These are phyloP conservation scores for Psilocybe sp. DNA, from an alignment of 768 basidiomycete species.

Conservation along the genomic window DNA sequence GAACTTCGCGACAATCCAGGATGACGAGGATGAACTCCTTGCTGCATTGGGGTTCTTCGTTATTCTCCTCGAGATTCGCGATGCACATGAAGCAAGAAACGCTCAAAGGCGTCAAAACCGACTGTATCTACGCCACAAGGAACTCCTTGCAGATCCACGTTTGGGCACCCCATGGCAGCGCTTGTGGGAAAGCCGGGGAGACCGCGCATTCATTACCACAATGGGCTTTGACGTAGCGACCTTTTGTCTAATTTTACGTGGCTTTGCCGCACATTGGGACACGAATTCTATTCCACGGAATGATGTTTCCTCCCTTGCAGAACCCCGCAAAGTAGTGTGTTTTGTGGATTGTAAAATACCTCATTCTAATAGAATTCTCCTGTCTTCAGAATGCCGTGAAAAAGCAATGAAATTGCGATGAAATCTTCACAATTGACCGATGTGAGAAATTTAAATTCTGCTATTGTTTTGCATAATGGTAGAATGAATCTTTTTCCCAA, in stretches of 20 bases:
- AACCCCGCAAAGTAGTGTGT: too few species aligned
- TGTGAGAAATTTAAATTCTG: too few species aligned
- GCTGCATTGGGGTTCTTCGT: too few species aligned
- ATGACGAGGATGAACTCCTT: too few species aligned
- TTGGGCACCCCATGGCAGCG: conserved; percentile 30
- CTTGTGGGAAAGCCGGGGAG: conserved; percentile 23
- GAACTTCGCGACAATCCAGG: too few species aligned
- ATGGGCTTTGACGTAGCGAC: conserved; percentile 24
- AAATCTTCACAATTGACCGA: too few species aligned
- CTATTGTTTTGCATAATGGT: too few species aligned
- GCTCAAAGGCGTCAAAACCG: conserved; percentile 4
- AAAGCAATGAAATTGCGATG: too few species aligned
- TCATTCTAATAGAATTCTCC: conserved; percentile 36
- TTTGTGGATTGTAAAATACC: conserved; percentile 37
- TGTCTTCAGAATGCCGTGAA: conserved; percentile 37
- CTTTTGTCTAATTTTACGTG: neutral
- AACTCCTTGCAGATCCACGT: conserved; percentile 28
- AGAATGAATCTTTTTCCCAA: too few species aligned
- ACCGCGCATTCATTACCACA: conserved; percentile 35
- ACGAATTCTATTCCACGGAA: neutral
- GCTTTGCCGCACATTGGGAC: neutral
- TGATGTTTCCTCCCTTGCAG: neutral
- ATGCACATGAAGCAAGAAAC: too few species aligned
- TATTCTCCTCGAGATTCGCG: too few species aligned
- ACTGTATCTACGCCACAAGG: conserved; percentile 22